Base-by-base conservation (phyloP, 495 filamentous ascomycete species). In the Neurospora pannonica region DNA sequence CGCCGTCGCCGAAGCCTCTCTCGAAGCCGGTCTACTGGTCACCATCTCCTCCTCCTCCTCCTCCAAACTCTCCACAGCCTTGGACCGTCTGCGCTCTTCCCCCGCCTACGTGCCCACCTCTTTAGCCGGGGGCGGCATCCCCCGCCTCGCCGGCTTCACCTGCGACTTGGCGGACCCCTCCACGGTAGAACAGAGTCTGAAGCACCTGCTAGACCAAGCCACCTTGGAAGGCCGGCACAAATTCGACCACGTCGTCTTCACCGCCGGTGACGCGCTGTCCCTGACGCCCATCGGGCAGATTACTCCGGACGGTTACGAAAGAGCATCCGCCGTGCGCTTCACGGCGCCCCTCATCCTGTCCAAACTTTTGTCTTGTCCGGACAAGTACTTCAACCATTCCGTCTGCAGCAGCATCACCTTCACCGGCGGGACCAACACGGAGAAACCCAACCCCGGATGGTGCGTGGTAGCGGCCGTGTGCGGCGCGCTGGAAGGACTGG, bases 191-290 rank as follows among this genome's bases (percentile, higher is more conserved):
- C n/a, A n/a, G n/a, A n/a, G n/a, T n/a, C 78, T 91, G 17, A 81
- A 81, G 19, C 70, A 70, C 0, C 82, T 91, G 2, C 84, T 91
- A 62, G 71, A 82, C 5, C 81, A 82, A 15, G 77, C 79, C 11
- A 76, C 69, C 31, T 76, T 72, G n/a, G 71, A 76, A 69, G 73
- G 82, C 42, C 15, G 54, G 0, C 54, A 67, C 28, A 81, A 80
- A 34, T 73, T 92, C 69, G 85, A 92, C 79, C 91, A 93, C 73
- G 82, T 92, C 69, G 85, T 89, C 70, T 88, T 84, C 81, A 91
- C 90, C 1, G 90, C 90, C 0, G 89, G 73, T 0, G 82, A 90
- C 70, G 73, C 77, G 0, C 81, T 87, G 1, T 24, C 77, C 11
- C 48, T 83, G 4, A 74, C 73, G 1, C 78, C 80, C 15, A 21